Evolutionary conservation across 805 yeast genomes (phyloP).

Genomic region (Wilhelminamyces savonicus): DNA sequence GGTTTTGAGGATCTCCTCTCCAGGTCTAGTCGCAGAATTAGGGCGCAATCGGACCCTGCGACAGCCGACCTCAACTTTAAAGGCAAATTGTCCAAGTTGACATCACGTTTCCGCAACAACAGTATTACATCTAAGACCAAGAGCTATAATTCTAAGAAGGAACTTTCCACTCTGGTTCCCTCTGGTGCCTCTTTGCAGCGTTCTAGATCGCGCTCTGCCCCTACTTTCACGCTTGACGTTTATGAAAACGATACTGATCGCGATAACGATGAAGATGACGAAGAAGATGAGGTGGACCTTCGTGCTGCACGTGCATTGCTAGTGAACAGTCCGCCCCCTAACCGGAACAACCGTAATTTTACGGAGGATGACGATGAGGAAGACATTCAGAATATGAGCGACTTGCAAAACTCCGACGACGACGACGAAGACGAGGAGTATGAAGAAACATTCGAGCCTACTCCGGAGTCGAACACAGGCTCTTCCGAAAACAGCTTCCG

Average conservation of each 20-base stretch:
- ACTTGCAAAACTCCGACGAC: constrained; percentile 23
- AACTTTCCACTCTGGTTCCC: too few species aligned
- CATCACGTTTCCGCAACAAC: too few species aligned
- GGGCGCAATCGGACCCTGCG: constrained; percentile 8
- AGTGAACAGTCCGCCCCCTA: too few species aligned
- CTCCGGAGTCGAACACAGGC: too few species aligned
- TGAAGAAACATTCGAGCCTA: too few species aligned
- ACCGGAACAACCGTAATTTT: too few species aligned
- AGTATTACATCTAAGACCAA: too few species aligned
- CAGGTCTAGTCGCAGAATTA: constrained; percentile 1
- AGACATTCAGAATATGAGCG: constrained; percentile 21
- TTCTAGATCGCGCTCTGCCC: constrained; percentile 1
- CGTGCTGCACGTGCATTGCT: too few species aligned
- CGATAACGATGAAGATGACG: constrained; percentile 17
- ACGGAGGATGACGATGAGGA: constrained; percentile 19
- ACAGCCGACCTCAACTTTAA: constrained; percentile 5
- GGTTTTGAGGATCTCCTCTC: constrained; percentile 2
- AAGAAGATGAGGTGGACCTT: too few species aligned
- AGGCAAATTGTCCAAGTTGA: background rate
- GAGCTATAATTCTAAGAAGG: too few species aligned
- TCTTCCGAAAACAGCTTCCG: background rate
- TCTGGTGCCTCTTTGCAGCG: background rate
- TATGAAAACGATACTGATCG: constrained; percentile 8
- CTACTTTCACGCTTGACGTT: constrained; percentile 1
- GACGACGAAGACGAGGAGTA: constrained; percentile 11